A percentile compares a stretch with the other conserved stretches of the same genome.
These are phyloP conservation scores for Apiotrichum gracile DNA, from an alignment of 1,284 basidiomycete species.

Conservation along the genomic window DNA sequence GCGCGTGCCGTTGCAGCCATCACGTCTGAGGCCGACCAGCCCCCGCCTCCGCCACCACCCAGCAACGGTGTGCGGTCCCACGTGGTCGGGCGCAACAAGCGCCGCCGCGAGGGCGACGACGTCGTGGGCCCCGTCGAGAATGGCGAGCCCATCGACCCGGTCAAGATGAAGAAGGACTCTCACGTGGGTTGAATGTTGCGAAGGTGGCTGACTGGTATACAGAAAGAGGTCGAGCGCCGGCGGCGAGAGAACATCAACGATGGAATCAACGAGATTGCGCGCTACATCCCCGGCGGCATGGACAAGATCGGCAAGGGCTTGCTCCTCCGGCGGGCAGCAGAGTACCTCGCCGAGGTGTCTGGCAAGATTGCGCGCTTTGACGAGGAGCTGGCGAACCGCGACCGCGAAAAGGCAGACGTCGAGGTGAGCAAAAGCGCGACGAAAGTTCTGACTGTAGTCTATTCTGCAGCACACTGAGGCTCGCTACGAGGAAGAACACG, in stretches of 20 bases:
- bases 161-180: conserved; percentile 39
- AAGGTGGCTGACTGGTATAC: conserved; percentile 1
- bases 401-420: conserved; percentile 24
- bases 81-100: conserved; percentile 11
- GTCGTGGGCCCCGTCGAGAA: conserved; percentile 21
- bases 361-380: conserved; percentile 16
- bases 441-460: conserved; percentile 9
- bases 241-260: conserved; percentile 92
- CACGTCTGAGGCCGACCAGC: not conserved
- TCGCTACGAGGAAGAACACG: conserved; percentile 28
- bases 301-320: conserved; percentile 39
- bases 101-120: conserved; percentile 18
- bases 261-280: conserved; percentile 84
- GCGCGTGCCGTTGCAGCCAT: not conserved
- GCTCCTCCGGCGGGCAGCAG: conserved; percentile 30
- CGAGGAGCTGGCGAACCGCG: conserved; percentile 21
- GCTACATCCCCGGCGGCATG: conserved; percentile 72
- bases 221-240: conserved; percentile 96
- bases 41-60: not conserved
- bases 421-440: conserved; percentile 21
- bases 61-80: not conserved
- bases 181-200: conserved; percentile 29
- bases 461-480: conserved; percentile 19
- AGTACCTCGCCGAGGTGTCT: conserved; percentile 27
- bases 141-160: conserved; percentile 24